Evolutionary conservation across 306 rosid genomes (phyloP).

Genomic region (Citrullus colocynthis): DNA sequence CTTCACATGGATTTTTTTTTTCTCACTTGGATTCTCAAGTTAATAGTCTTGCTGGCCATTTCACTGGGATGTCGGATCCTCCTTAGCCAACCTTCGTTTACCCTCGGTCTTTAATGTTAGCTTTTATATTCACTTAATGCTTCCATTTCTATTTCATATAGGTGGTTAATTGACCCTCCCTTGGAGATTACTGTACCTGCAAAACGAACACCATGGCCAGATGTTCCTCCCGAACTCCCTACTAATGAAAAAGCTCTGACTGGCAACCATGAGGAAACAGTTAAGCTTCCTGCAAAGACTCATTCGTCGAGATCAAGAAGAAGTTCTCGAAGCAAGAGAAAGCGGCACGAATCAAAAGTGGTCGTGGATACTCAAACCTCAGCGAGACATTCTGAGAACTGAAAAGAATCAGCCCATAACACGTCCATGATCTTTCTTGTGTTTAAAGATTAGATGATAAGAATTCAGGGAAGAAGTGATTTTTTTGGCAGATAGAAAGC

Average conservation of each 20-base stretch:
- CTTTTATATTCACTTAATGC: background rate
- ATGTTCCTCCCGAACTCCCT: conserved; percentile 87
- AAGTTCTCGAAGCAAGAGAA: conserved; percentile 65
- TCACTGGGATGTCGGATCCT: background rate
- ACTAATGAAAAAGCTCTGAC: conserved; percentile 29
- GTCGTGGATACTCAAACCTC: conserved; percentile 38
- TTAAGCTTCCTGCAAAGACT: conserved; percentile 47
- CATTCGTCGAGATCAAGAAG: conserved; percentile 52
- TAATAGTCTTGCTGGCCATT: background rate
- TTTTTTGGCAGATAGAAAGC: background rate
- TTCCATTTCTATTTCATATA: conserved; percentile 15
- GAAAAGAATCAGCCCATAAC: conserved; percentile 13
- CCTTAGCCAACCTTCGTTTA: background rate
- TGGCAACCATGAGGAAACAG: conserved; percentile 30
- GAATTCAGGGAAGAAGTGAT: conserved; percentile 2
- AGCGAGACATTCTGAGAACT: conserved; percentile 39
- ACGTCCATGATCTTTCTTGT: conserved; percentile 8
- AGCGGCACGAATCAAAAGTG: conserved; percentile 60
- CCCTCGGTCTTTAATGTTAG: background rate
- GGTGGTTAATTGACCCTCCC: conserved; percentile 94
- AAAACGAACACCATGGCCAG: conserved; percentile 93
- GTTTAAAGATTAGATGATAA: background rate
- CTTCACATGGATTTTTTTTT: background rate
- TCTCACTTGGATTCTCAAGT: background rate
- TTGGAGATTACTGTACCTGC: conserved; percentile 81